A percentile compares a stretch with the other conserved stretches of the same genome.
phyloP scores from a whole-genome alignment of 352 stramenopile genomes.

The Phytophthora aleatoria region DNA sequence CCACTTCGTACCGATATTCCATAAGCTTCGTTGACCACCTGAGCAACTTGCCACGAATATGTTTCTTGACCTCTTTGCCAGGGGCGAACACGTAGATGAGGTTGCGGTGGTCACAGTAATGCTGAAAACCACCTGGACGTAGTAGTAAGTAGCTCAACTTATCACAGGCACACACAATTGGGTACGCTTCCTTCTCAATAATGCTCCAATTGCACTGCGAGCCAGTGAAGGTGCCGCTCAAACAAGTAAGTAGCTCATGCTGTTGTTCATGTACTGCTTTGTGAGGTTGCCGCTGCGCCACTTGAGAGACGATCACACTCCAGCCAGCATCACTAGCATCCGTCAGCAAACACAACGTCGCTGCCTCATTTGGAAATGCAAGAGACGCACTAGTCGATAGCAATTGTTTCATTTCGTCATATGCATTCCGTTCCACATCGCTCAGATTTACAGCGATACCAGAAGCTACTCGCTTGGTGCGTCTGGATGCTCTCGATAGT shows the following conservation, averaged over 20 bases:
- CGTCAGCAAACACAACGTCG: not conserved
- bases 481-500: not conserved
- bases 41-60: not conserved
- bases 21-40: not conserved
- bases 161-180: not conserved
- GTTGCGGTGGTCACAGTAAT: not conserved
- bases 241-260: not conserved
- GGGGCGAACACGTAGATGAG: not conserved
- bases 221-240: not conserved
- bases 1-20: not conserved
- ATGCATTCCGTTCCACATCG: not conserved
- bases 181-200: not conserved
- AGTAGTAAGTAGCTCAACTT: not conserved
- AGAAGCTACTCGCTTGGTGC: not conserved
- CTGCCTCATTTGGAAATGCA: not conserved
- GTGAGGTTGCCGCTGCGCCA: not conserved
- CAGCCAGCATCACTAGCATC: not conserved
- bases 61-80: not conserved
- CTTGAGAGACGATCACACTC: not conserved
- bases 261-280: not conserved
- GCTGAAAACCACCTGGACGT: not conserved
- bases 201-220: not conserved
- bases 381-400: not conserved
- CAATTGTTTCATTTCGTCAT: not conserved
- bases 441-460: not conserved